Percentiles rank a stretch among this genome's conserved stretches.
These are phyloP conservation scores for maize (Zea mays) DNA, from an alignment of 176 grass and related monocot species.

Conservation along the genomic window Zm-B73-REFERENCE-NAM-5.0 NC_050098.1:188690001-188690500, in stretches of 20 bases:
- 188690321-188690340: slow-evolving; percentile 94
- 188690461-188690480: slow-evolving; percentile 88
- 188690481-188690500: slow-evolving; percentile 74
- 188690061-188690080: slow-evolving; percentile 90
- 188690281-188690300: slow-evolving; percentile 64
- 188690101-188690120: slow-evolving; percentile 95
- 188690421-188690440: slow-evolving; percentile 88
- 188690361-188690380: slow-evolving; percentile 71
- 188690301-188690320: slow-evolving; percentile 97
- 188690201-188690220: slow-evolving; percentile 83
- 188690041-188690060: slow-evolving; percentile 69
- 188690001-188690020: slow-evolving; percentile 91
- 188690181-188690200: slow-evolving; percentile 90
- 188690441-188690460: slow-evolving; percentile 90
- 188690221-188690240: slow-evolving; percentile 88
- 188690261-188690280: slow-evolving; percentile 82
- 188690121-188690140: slow-evolving; percentile 81
- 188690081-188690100: slow-evolving; percentile 96
- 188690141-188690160: slow-evolving; percentile 65
- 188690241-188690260: slow-evolving; percentile 97
- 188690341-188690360: slow-evolving; percentile 75
- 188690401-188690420: slow-evolving; percentile 75
- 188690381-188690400: slow-evolving; percentile 74
- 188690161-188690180: slow-evolving; percentile 37
- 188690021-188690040: slow-evolving; percentile 90